Conservation (phyloP, 2,329 filamentous ascomycete species). For the Anisogramma anomala region DNA sequence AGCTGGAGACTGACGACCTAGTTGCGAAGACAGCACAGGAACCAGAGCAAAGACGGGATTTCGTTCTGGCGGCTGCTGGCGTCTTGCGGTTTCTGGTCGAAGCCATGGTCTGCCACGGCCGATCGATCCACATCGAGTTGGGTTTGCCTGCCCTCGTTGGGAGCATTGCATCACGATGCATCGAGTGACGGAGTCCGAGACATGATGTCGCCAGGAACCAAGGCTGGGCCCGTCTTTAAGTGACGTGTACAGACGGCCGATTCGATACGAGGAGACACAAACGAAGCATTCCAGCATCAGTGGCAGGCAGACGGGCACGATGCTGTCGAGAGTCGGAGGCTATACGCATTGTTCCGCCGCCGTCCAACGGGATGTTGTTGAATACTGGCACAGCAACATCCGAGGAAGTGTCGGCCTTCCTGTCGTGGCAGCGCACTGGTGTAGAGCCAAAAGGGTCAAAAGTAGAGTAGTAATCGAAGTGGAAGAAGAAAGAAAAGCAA, state of each 20-base stretch:
- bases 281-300: not conserved
- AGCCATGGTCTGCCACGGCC: not conserved
- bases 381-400: too few species aligned
- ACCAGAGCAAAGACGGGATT: too few species aligned
- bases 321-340: not conserved
- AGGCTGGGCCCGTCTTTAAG: not conserved
- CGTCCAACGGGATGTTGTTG: too few species aligned
- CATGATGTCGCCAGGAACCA: not conserved
- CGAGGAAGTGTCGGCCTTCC: too few species aligned
- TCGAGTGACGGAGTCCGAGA: not conserved
- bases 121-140: not conserved
- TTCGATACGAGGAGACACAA: conserved; percentile 11
- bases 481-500: too few species aligned
- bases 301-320: not conserved
- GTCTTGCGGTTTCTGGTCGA: too few species aligned
- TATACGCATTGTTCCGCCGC: not conserved
- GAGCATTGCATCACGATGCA: not conserved
- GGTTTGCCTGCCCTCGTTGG: not conserved
- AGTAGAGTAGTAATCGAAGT: too few species aligned
- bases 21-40: not conserved
- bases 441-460: too few species aligned
- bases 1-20: not conserved
- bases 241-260: conserved; percentile 8
- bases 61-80: too few species aligned
- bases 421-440: too few species aligned